A percentile compares a stretch with the other conserved stretches of the same genome.
Conservation (phyloP, 2,329 filamentous ascomycete species). For the Beauveria varroae region DNA sequence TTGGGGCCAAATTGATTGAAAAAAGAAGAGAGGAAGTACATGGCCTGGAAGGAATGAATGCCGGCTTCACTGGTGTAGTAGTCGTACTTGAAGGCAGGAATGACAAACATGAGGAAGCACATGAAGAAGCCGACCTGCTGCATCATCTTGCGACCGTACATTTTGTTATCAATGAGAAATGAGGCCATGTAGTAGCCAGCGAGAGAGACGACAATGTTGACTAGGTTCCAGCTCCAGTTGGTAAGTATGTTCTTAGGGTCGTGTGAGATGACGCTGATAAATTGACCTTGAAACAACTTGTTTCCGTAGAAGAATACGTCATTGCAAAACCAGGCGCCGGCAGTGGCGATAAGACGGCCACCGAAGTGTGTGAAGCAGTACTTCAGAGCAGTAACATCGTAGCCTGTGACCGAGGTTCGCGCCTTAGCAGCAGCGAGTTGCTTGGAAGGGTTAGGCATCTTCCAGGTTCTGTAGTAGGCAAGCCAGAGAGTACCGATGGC, state of each 20-base stretch:
- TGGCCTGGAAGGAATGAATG: constrained; percentile 87
- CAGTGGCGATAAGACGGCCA: constrained; percentile 76
- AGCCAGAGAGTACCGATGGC: constrained; percentile 90
- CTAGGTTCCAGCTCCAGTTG: constrained; percentile 84
- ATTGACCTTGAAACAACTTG: constrained; percentile 91
- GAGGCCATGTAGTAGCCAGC: constrained; percentile 85
- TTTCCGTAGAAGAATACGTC: constrained; percentile 99
- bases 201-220: constrained; percentile 83
- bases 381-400: constrained; percentile 77
- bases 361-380: constrained; percentile 79
- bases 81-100: constrained; percentile 80
- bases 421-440: constrained; percentile 78
- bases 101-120: constrained; percentile 87
- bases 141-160: constrained; percentile 95
- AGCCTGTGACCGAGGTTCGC: constrained; percentile 81
- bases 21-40: constrained; percentile 97
- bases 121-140: constrained; percentile 89
- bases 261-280: constrained; percentile 74
- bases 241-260: constrained; percentile 67
- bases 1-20: constrained; percentile 99
- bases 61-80: constrained; percentile 68
- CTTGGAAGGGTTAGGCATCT: constrained; percentile 84
- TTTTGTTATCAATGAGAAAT: constrained; percentile 88
- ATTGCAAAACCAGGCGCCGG: constrained; percentile 89
- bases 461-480: constrained; percentile 90